Percentiles rank a stretch among this genome's conserved stretches.
phyloP scores from a whole-genome alignment of 192 early-diverging fungal genomes.

The Backusella mclennaniae region DNA sequence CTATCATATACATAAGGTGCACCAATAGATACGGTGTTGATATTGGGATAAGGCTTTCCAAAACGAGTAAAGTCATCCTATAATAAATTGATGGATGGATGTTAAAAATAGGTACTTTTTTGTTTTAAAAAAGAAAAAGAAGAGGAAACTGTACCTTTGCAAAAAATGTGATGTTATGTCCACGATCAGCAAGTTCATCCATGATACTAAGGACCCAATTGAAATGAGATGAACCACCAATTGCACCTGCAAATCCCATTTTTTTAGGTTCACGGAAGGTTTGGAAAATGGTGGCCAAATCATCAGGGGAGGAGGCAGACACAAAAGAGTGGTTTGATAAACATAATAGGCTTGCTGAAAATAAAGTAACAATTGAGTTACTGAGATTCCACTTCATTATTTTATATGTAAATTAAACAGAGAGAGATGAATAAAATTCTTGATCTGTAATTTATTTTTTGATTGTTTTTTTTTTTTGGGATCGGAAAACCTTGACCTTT shows the following conservation, averaged over 20 bases:
- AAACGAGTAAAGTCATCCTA: not conserved
- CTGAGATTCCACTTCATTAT: not conserved
- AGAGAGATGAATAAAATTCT: not conserved
- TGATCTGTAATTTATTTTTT: not conserved
- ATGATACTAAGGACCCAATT: conserved; percentile 3
- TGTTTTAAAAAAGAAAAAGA: no score
- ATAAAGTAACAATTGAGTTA: not conserved
- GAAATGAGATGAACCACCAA: not conserved
- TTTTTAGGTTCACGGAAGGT: conserved; percentile 1
- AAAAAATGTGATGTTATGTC: not conserved
- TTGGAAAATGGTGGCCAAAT: not conserved
- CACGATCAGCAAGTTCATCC: conserved; percentile 6
- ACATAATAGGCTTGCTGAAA: not conserved
- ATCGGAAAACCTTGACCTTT: not conserved
- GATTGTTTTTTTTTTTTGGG: not conserved
- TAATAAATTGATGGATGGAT: not conserved
- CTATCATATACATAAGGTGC: not conserved
- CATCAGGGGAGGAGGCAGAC: not conserved
- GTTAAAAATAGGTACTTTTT: no score
- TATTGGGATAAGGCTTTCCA: not conserved
- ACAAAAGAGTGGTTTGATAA: not conserved
- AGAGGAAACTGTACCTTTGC: not conserved
- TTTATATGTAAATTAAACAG: not conserved
- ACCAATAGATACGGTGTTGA: not conserved
- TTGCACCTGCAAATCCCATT: not conserved